Base-by-base conservation (phyloP, 2,329 filamentous ascomycete genomes). In the Exophiala sp. region DNA sequence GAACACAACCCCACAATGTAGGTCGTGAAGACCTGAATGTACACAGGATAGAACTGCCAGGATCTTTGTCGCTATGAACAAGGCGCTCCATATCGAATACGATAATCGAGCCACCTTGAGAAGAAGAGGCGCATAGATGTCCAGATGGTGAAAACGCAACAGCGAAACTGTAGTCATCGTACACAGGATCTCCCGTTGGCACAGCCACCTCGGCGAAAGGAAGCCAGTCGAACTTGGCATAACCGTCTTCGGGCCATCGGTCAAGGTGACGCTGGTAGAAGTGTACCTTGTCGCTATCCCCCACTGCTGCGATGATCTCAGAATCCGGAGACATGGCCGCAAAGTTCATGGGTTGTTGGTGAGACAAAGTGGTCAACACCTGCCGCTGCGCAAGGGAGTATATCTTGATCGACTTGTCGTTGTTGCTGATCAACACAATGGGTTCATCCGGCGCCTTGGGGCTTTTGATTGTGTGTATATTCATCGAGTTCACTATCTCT, bases 291-390 rank as follows among this genome's bases (percentile, higher is more conserved):
- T 90, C 87, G 64, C 91, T 87, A 67, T 99, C 94, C 38, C 92
- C 88, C 40, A 97, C 88, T 1, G 91, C 89, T 5, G 91, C 80
- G 16, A 97, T 77, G 9, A 92, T 73, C 16, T 79, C 81, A 1
- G 91, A 92, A 67, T 96, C 88, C 0, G 92, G 94, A 5, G 92
- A 96, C 48, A 99, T 86, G n/a, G 91, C 83, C 33, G 91, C 89
- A 66, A 95, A 90, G 65, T 99, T 99, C 75, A 97, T 92, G 60
- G 85, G 88, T 66, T 92, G 88, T 4, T 88, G 86, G 60, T 95
- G 86, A 3, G 82, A 78, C 49, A 96, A 75, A 40, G 85, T 79
- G 50, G 88, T 84, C 18, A 95, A 72, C 34, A 87, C 77, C 55
- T 87, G 78, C 11, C 84, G 81, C 48, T 86, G 82, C 24, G 81